phyloP scores from a whole-genome alignment of 2,329 filamentous ascomycete genomes.

The Sclerotinia trifoliorum region DNA sequence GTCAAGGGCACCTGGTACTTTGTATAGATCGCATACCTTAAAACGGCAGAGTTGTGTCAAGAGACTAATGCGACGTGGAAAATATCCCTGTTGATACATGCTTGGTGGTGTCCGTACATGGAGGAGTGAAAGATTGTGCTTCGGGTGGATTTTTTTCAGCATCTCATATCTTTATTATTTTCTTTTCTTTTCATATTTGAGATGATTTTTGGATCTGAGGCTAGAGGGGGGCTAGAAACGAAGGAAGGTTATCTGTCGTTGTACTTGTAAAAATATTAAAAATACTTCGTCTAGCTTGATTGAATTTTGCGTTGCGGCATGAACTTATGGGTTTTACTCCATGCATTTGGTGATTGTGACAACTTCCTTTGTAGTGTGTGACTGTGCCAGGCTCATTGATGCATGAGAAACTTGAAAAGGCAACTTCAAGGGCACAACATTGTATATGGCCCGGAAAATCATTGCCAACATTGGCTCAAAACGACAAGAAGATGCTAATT shows the following conservation, averaged over 20 bases:
- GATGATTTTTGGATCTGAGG: neutral
- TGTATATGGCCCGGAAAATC: neutral
- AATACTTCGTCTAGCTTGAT: neutral
- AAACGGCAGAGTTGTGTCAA: neutral
- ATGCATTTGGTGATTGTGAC: neutral
- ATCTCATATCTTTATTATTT: constrained; percentile 2
- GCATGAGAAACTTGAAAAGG: neutral
- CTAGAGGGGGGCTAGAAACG: neutral
- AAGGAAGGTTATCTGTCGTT: neutral
- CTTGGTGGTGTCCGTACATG: neutral
- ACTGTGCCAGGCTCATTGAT: neutral
- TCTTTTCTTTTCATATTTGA: neutral
- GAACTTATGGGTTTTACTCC: neutral
- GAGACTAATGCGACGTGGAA: neutral
- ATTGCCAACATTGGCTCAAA: neutral
- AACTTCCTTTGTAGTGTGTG: neutral
- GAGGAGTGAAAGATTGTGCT: neutral
- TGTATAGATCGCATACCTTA: neutral
- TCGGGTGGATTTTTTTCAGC: too few relatives aligned
- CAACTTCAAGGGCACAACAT: neutral
- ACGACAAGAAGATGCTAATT: neutral
- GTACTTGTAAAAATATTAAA: neutral
- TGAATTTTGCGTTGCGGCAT: neutral
- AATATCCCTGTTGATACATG: neutral
- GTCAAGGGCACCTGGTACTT: constrained; percentile 49